A percentile compares a stretch with the other conserved stretches of the same genome.
Conservation (phyloP, 345 rosid genomes). For the Gossypioides kirkii region DNA sequence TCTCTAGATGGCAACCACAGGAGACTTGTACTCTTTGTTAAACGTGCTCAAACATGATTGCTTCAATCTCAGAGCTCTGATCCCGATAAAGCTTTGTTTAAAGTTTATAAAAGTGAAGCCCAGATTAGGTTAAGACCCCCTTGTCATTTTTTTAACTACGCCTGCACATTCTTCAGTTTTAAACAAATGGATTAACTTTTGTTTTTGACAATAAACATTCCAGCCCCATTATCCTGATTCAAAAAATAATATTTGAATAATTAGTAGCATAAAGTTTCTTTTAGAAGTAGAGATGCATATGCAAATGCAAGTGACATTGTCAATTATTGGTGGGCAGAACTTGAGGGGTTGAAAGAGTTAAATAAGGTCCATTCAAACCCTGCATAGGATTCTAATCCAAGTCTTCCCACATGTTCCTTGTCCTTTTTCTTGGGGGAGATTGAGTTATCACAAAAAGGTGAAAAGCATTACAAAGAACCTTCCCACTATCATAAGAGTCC, state of each 20-base stretch:
- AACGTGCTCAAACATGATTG: conserved; percentile 23
- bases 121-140: conserved; percentile 27
- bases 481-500: conserved; percentile 29
- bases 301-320: conserved; percentile 13
- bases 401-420: conserved; percentile 26
- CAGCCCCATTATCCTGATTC: neutral
- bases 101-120: conserved; percentile 4
- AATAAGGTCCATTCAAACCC: conserved; percentile 32
- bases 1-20: conserved; percentile 9
- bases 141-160: conserved; percentile 10
- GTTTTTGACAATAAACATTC: conserved; percentile 19
- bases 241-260: neutral
- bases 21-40: conserved; percentile 14
- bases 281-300: neutral
- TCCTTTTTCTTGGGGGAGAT: conserved; percentile 4
- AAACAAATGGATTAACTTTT: conserved; percentile 6
- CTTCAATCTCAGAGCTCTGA: conserved; percentile 25
- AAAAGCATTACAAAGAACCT: conserved; percentile 23
- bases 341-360: conserved; percentile 9
- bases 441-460: conserved; percentile 12
- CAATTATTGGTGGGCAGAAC: conserved; percentile 35
- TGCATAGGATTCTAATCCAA: conserved; percentile 52
- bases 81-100: conserved; percentile 29
- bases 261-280: neutral
- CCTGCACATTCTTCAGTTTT: conserved; percentile 10